Evolutionary conservation across 768 basidiomycete genomes (phyloP), one percentile per base, ranked within the genome.

Genomic region (Mrakia blollopis): DNA sequence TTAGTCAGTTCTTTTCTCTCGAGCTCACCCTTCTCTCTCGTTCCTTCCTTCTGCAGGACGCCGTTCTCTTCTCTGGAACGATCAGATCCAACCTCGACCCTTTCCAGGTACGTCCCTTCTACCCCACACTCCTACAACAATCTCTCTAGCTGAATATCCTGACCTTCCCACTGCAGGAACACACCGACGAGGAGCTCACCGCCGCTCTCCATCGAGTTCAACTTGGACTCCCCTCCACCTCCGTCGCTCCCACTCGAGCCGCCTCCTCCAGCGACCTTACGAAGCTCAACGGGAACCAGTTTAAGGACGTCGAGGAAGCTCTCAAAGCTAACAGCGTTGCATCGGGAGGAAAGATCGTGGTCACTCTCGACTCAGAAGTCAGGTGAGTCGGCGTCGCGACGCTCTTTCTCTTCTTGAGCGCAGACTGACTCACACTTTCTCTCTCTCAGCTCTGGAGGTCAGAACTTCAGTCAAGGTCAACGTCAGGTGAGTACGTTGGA

Each of bases 401-500:
- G 54, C 73, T 4, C 73, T 72, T 0, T 74, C 72, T 3, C 32
- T 39, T 5, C 30, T 32, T 23, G 39, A 62, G 5, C 2, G 18
- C 10, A n/a, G 61, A 84, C 83, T 1, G 83, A 84, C 71, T 68
- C 79, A 80, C 28, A 81, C 25, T 9, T 28, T 13, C 11, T 57
- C 13, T n/a, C 23, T n/a, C 0, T 25, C 57, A 57, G 57, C 28
- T 4, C 57, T 9, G 93, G 93, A 0, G 94, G 94, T 0, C 86
- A 89, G 37, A 96, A 97, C 85, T 95, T 97, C 83, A 94, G 92
- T 3, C 92, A 94, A 78, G 94, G 95, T 13, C 94, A 98, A 81
- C 83, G 93, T 14, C 94, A 98, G 47, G 47, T 50, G 47, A 16
- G 47, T 14, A 16, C 16, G 21, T 18, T 21, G 2, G 44, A 50